Evolutionary conservation across 805 yeast genomes (phyloP).

Genomic region (Candida vaughaniae): DNA sequence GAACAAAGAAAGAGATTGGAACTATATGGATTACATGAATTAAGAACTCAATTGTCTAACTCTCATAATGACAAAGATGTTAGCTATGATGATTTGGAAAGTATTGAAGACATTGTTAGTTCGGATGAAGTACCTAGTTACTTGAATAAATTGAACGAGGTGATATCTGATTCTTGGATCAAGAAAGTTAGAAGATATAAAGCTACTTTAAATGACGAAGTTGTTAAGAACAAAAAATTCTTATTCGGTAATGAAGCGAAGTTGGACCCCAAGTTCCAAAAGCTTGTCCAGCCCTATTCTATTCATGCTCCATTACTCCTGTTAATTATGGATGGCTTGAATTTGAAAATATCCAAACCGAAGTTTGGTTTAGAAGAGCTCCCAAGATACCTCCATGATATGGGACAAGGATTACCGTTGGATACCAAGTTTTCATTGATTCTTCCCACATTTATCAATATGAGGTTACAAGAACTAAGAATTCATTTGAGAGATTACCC

Average conservation of each 20-base stretch:
- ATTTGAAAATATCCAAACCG: constrained; percentile 24
- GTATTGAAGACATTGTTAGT: constrained; percentile 9
- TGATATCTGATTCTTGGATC: constrained; percentile 70
- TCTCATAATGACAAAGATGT: neutral
- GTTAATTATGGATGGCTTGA: constrained; percentile 27
- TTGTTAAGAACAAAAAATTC: constrained; percentile 33
- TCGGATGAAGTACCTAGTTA: constrained; percentile 27
- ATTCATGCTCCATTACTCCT: constrained; percentile 35
- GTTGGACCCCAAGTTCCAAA: constrained; percentile 14
- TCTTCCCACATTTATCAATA: constrained; percentile 61
- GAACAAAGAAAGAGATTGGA: constrained; percentile 42
- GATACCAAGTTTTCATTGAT: constrained; percentile 67
- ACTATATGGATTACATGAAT: constrained; percentile 23
- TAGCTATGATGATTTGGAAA: constrained; percentile 4
- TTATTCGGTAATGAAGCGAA: constrained; percentile 36
- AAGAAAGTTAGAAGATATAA: constrained; percentile 53
- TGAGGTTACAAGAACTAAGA: constrained; percentile 59
- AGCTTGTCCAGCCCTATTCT: constrained; percentile 29
- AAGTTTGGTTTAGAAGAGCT: constrained; percentile 36
- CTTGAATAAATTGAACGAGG: constrained; percentile 34
- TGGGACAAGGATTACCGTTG: constrained; percentile 82
- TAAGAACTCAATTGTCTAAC: constrained; percentile 2
- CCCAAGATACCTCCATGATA: constrained; percentile 59
- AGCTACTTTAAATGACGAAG: constrained; percentile 32
- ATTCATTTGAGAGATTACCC: constrained; percentile 84